phyloP scores from a whole-genome alignment of 2,329 filamentous ascomycete species.

The Cordyceps farinosa region DNA sequence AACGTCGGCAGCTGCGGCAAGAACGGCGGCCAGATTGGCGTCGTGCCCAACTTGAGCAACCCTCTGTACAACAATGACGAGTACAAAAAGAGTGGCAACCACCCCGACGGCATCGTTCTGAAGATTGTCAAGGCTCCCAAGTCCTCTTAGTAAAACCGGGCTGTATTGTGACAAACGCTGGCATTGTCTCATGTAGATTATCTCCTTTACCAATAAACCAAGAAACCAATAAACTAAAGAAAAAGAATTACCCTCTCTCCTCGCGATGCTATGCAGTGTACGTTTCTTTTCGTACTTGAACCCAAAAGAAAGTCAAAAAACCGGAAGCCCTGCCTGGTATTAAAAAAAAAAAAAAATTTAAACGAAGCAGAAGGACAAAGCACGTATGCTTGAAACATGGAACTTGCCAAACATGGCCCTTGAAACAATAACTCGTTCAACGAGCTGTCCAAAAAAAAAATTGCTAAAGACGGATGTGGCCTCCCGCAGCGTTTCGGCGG shows the following conservation, averaged over 20 bases:
- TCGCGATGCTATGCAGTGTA: constrained; percentile 10
- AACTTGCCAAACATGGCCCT: background rate
- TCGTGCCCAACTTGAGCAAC: background rate
- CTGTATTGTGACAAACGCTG: too few species aligned
- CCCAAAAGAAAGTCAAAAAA: background rate
- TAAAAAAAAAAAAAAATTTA: background rate
- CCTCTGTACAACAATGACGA: background rate
- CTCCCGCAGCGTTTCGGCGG: background rate
- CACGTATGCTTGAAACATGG: background rate
- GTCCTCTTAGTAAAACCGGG: too few species aligned
- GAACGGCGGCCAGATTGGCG: background rate
- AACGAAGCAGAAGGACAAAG: background rate
- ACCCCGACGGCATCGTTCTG: background rate
- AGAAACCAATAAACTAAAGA: background rate
- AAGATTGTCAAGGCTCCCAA: background rate
- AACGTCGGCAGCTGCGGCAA: background rate
- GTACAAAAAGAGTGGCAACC: background rate
- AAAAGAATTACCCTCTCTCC: background rate
- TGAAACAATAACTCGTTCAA: background rate
- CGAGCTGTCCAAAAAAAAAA: background rate
- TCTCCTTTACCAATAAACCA: background rate
- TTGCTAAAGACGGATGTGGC: background rate
- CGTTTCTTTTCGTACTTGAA: background rate
- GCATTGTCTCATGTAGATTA: too few species aligned
- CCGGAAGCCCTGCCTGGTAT: constrained; percentile 1